A percentile compares a stretch with the other conserved stretches of the same genome.
These are phyloP conservation scores for Hippophae rhamnoides DNA, from an alignment of 306 rosid genomes.

Conservation along the genomic window DNA sequence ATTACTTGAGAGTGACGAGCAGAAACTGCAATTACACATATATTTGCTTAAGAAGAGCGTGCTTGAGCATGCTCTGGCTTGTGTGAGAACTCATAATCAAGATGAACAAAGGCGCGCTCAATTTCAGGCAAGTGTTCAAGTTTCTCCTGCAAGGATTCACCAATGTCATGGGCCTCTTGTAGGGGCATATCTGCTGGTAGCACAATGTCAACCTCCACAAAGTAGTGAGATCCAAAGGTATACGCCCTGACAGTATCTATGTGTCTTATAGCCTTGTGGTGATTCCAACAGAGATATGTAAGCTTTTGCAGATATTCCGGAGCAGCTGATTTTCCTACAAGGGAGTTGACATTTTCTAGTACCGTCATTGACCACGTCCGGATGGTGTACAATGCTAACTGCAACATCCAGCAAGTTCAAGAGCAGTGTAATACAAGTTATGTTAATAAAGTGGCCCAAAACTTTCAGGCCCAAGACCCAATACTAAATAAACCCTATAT, in stretches of 20 bases:
- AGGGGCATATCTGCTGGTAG: constrained; percentile 77
- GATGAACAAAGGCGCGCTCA: constrained; percentile 94
- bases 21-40: not conserved
- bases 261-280: constrained; percentile 72
- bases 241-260: constrained; percentile 88
- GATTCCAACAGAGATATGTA: constrained; percentile 97
- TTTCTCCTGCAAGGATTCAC: constrained; percentile 81
- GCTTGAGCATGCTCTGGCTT: constrained; percentile 92
- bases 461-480: too few species aligned
- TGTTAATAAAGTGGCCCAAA: too few species aligned
- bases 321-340: constrained; percentile 84
- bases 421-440: not conserved
- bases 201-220: constrained; percentile 93
- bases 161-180: constrained; percentile 91
- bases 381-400: constrained; percentile 89
- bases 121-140: constrained; percentile 81
- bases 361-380: constrained; percentile 96
- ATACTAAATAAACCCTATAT: too few species aligned
- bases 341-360: constrained; percentile 83
- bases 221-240: constrained; percentile 93
- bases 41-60: constrained; percentile 25
- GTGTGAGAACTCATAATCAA: constrained; percentile 86
- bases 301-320: constrained; percentile 90
- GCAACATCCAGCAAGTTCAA: constrained; percentile 34
- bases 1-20: not conserved